Percentiles rank a stretch among this genome's conserved stretches.
phyloP scores from a whole-genome alignment of 2,329 filamentous ascomycete species.

The Elsinoe ampelina region DNA sequence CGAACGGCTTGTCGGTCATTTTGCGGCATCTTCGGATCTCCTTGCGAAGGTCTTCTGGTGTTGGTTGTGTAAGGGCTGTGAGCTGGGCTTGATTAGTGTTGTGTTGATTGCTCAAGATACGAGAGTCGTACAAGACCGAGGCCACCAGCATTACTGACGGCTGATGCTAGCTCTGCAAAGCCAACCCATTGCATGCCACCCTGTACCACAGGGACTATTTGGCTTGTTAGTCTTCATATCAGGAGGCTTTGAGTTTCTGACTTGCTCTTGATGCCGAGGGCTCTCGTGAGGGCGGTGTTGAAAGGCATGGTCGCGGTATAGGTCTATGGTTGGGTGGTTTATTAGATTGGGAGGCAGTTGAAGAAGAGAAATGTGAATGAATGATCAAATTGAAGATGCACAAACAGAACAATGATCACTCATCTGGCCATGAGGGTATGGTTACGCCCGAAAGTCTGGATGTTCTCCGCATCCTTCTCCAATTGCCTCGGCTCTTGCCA shows the following conservation, averaged over 20 bases:
- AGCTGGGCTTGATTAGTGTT: conserved; percentile 34
- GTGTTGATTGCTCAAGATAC: background rate
- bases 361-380: background rate
- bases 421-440: background rate
- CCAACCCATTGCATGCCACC: conserved; percentile 84
- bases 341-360: background rate
- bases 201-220: conserved; percentile 66
- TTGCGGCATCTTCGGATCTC: conserved; percentile 82
- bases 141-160: conserved; percentile 72
- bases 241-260: conserved; percentile 18
- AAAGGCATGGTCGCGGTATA: conserved; percentile 46
- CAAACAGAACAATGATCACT: background rate
- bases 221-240: conserved; percentile 8
- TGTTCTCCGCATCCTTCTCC: conserved; percentile 4
- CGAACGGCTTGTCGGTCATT: conserved; percentile 74
- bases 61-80: conserved; percentile 84
- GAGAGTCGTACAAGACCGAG: conserved; percentile 51
- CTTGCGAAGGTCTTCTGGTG: conserved; percentile 80
- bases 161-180: conserved; percentile 66
- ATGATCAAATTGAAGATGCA: background rate
- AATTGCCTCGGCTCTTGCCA: conserved; percentile 1
- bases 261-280: conserved; percentile 47
- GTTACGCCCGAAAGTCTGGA: background rate
- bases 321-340: background rate
- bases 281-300: conserved; percentile 54